A percentile compares a stretch with the other conserved stretches of the same genome.
phyloP scores from a whole-genome alignment of 2,329 filamentous ascomycete species.

The Clonostachys rosea region DNA sequence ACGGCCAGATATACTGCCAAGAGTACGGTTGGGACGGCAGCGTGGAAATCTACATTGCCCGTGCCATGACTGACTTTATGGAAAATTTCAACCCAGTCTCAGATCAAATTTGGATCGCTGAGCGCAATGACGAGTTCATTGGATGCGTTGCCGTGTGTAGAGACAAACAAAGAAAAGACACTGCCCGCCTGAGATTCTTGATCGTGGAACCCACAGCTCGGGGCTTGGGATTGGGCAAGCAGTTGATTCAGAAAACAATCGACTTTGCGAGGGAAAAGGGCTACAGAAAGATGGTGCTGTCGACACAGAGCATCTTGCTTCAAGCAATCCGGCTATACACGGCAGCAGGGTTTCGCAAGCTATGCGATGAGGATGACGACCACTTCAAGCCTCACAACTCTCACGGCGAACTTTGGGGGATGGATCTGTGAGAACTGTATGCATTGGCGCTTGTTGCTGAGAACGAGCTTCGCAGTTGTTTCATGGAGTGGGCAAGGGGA shows the following conservation, averaged over 20 bases:
- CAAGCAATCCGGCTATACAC: constrained; percentile 10
- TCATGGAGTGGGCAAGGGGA: too few species aligned
- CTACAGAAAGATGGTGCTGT: constrained; percentile 8
- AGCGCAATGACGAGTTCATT: constrained; percentile 11
- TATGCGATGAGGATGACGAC: too few species aligned
- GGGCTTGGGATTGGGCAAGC: constrained; percentile 9
- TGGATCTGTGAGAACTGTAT: too few species aligned
- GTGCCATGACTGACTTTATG: constrained; percentile 15
- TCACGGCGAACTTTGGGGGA: too few species aligned
- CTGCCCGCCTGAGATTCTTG: constrained; percentile 14
- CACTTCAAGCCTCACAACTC: too few species aligned
- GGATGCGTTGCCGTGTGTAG: constrained; percentile 15
- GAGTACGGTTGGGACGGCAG: constrained; percentile 9
- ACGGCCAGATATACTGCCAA: constrained; percentile 12
- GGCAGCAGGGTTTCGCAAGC: constrained; percentile 8
- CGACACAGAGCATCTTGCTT: constrained; percentile 9
- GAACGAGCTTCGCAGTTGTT: too few species aligned
- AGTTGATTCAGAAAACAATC: constrained; percentile 8
- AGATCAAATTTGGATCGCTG: constrained; percentile 20
- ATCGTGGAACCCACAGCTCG: constrained; percentile 12
- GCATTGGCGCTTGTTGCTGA: too few species aligned
- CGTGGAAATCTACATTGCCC: constrained; percentile 13
- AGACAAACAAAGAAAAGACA: constrained; percentile 4
- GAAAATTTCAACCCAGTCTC: constrained; percentile 9
- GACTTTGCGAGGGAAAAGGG: constrained; percentile 10